Conservation (phyloP, 306 rosid genomes). For the Calophaca sinica region DNA sequence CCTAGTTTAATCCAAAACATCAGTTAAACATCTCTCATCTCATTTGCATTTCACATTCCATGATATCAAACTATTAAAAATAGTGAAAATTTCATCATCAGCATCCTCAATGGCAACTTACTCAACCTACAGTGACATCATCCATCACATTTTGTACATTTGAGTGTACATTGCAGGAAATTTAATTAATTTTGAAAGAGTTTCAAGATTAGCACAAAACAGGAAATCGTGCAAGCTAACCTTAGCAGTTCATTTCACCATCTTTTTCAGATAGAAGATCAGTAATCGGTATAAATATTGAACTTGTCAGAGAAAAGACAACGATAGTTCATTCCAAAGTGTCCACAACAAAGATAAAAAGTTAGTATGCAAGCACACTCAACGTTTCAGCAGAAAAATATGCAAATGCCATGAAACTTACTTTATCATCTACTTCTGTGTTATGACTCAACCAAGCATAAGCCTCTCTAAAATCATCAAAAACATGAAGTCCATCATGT, state of each 20-base stretch:
- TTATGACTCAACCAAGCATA: slow-evolving; percentile 99
- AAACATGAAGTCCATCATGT: slow-evolving; percentile 92
- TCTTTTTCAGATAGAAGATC: slow-evolving; percentile 19
- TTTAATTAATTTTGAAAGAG: slow-evolving; percentile 8
- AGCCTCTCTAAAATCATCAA: slow-evolving; percentile 99
- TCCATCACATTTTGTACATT: slow-evolving; percentile 3
- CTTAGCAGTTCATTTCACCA: slow-evolving; percentile 1
- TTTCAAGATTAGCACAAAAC: slow-evolving; percentile 28
- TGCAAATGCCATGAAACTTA: slow-evolving; percentile 53
- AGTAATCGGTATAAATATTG: slow-evolving; percentile 15
- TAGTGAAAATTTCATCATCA: slow-evolving; percentile 30
- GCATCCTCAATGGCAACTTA: not conserved
- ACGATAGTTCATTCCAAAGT: slow-evolving; percentile 6
- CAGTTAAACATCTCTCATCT: slow-evolving; percentile 33
- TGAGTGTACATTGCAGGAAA: not conserved
- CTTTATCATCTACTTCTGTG: slow-evolving; percentile 97
- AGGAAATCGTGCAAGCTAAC: slow-evolving; percentile 24
- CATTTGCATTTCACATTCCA: slow-evolving; percentile 32
- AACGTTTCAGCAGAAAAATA: slow-evolving; percentile 40
- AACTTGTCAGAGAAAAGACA: slow-evolving; percentile 12
- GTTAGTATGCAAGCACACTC: not conserved
- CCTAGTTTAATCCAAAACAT: not conserved
- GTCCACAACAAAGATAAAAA: not conserved
- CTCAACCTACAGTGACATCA: slow-evolving; percentile 18
- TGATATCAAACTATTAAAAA: slow-evolving; percentile 15